phyloP scores from a whole-genome alignment of 1,284 basidiomycete species.

The Puccinia triticina region DNA sequence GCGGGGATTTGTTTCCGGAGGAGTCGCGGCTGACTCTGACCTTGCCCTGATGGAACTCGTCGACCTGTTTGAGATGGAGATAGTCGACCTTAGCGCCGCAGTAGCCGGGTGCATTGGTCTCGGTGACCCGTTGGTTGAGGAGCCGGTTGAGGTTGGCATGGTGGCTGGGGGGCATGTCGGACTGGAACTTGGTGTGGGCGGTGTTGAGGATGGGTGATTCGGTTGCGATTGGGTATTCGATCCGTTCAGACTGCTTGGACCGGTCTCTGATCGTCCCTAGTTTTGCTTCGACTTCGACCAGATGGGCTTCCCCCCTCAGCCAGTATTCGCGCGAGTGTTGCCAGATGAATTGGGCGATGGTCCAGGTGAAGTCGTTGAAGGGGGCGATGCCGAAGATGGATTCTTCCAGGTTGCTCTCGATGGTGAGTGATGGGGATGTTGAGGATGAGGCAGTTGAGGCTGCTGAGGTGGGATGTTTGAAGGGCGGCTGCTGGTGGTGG shows the following conservation, averaged over 20 bases:
- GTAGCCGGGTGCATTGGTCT: conserved; percentile 64
- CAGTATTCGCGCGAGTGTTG: conserved; percentile 52
- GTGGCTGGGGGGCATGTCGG: conserved; percentile 85
- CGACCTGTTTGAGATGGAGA: conserved; percentile 75
- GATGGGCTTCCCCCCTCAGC: conserved; percentile 42
- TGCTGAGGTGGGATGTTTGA: not conserved
- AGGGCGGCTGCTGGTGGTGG: too few relatives aligned
- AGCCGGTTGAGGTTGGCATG: conserved; percentile 82
- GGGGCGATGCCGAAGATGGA: conserved; percentile 91
- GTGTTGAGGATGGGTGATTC: conserved; percentile 71
- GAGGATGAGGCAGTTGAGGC: not conserved
- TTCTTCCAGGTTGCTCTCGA: conserved; percentile 67
- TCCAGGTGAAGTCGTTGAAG: conserved; percentile 87
- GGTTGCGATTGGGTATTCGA: conserved; percentile 72
- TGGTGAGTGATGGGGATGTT: not conserved
- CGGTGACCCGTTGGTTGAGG: conserved; percentile 74
- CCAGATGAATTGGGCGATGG: conserved; percentile 84
- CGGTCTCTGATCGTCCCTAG: conserved; percentile 73
- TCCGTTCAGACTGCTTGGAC: conserved; percentile 66
- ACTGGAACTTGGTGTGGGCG: conserved; percentile 71
- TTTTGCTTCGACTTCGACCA: conserved; percentile 86
- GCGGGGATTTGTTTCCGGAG: conserved; percentile 62
- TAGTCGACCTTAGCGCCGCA: conserved; percentile 71
- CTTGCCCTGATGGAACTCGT: conserved; percentile 71
- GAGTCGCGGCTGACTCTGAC: conserved; percentile 76